A percentile compares a stretch with the other conserved stretches of the same genome.
Conservation (phyloP, 495 filamentous ascomycete species). For the Darksidea phi region DNA sequence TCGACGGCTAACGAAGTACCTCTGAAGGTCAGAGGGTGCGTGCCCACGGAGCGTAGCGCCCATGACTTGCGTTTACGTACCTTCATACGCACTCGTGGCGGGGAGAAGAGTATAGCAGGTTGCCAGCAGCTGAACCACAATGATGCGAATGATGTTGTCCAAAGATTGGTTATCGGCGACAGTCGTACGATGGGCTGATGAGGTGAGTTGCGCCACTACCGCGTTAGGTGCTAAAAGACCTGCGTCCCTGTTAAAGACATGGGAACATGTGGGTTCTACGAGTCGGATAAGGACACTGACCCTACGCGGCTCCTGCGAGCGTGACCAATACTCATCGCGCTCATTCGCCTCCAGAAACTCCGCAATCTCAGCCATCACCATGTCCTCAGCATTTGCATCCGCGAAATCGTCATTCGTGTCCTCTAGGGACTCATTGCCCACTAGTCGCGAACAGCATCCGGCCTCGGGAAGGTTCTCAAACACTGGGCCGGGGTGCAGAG, state of each 20-base stretch:
- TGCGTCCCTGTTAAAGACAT: too few relatives aligned
- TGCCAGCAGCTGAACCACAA: constrained; percentile 25
- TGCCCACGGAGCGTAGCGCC: too few relatives aligned
- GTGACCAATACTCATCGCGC: constrained; percentile 8
- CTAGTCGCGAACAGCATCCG: too few relatives aligned
- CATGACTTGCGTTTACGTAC: too few relatives aligned
- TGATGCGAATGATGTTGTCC: constrained; percentile 4
- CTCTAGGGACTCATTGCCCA: too few relatives aligned
- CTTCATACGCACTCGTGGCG: constrained; percentile 4
- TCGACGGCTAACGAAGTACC: too few relatives aligned
- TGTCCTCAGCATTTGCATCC: not conserved
- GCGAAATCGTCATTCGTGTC: not conserved
- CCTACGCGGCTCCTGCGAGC: not conserved
- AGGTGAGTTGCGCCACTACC: not conserved
- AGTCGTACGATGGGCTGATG: not conserved
- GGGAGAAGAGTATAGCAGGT: constrained; percentile 24
- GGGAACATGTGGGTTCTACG: too few relatives aligned
- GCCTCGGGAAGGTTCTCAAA: too few relatives aligned
- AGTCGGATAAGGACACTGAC: constrained; percentile 1
- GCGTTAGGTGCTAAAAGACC: not conserved
- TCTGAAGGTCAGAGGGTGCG: too few relatives aligned
- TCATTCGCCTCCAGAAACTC: constrained; percentile 20
- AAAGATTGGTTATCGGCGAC: not conserved
- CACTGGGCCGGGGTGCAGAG: too few relatives aligned
- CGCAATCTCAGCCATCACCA: constrained; percentile 13